Base-by-base conservation (phyloP, 106 monocot species). In the Dendrobium huoshanense region DNA sequence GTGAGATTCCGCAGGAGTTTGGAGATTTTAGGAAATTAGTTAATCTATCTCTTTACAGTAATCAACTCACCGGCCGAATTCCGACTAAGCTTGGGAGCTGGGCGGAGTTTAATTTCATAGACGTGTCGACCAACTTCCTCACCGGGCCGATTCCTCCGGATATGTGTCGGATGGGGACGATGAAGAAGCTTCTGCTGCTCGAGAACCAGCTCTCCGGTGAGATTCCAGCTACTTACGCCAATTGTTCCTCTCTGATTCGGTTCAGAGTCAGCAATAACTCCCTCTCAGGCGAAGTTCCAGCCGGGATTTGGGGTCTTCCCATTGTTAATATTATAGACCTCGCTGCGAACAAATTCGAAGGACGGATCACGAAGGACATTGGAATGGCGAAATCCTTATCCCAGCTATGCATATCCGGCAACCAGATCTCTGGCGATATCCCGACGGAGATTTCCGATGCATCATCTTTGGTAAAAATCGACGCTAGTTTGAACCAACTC, bases 121-220 rank as follows among this genome's bases (percentile, higher is more conserved):
- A 98, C 55, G 97, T 94, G 45, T 98, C 97, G 41, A 89, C 92
- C 9, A 98, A 98, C 67, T 73, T 44, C 42, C 75, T 98, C 55
- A 85, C 89, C 3, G 97, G 97, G 0, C 54, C 51, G 79, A 97
- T 97, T 31, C 97, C 97, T 70, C 90, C 97, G 17, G 82, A 88
- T 76, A 97, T 97, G 96, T 97, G 96, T 86, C 80, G 75, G 78
- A 82, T 42, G 75, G 90, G 94, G 16, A 89, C 80, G 55, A 94
- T 97, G 96, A 48, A 41, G 75, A 89, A 78, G 84, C 88, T 97
- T 76, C 86, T 92, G 31, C 41, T 97, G 67, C 86, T 97, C 18
- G 88, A 92, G 79, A 97, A 97, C 82, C 85, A 84, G 1, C 89
- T 97, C 84, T 70, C 89, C 58, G 97, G 97, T 4, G 89, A 82